phyloP scores from a whole-genome alignment of 495 filamentous ascomycete genomes.

The Penicillium macrosclerotiorum region DNA sequence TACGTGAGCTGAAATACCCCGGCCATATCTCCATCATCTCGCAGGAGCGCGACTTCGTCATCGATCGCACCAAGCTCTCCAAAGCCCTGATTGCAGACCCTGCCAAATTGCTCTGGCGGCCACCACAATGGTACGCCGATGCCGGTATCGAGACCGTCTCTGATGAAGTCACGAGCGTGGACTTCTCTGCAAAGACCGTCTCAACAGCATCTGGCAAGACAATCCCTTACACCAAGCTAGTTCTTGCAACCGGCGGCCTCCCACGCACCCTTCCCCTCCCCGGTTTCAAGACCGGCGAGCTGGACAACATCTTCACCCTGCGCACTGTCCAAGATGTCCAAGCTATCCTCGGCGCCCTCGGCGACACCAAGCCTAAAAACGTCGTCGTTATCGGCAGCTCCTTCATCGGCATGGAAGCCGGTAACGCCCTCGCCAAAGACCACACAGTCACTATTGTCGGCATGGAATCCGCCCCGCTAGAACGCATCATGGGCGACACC shows the following conservation, averaged over 20 bases:
- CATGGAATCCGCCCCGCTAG: slow-evolving; percentile 82
- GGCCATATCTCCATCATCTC: slow-evolving; percentile 82
- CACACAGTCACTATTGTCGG: slow-evolving; percentile 90
- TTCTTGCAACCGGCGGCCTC: slow-evolving; percentile 82
- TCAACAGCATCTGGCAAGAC: slow-evolving; percentile 68
- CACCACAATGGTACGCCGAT: slow-evolving; percentile 71
- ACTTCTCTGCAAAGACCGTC: slow-evolving; percentile 72
- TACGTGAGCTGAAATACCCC: slow-evolving; percentile 77
- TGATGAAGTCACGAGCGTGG: slow-evolving; percentile 73
- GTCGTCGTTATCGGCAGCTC: slow-evolving; percentile 87
- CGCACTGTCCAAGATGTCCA: slow-evolving; percentile 72
- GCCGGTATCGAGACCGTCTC: slow-evolving; percentile 69
- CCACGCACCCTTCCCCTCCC: slow-evolving; percentile 75
- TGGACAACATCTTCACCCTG: slow-evolving; percentile 82
- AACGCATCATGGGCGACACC: slow-evolving; percentile 79
- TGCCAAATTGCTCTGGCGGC: slow-evolving; percentile 71
- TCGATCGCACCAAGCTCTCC: slow-evolving; percentile 93
- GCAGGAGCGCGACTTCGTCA: slow-evolving; percentile 78
- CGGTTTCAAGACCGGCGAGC: slow-evolving; percentile 69
- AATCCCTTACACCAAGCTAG: slow-evolving; percentile 78
- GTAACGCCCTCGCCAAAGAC: slow-evolving; percentile 69
- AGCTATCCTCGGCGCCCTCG: slow-evolving; percentile 71
- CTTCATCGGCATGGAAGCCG: slow-evolving; percentile 97
- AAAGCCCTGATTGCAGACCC: slow-evolving; percentile 88
- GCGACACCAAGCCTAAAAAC: slow-evolving; percentile 79